Evolutionary conservation across 2,329 filamentous ascomycete species (phyloP), one percentile per base, ranked within the genome.

Genomic region (Trichoderma harzianum): DNA sequence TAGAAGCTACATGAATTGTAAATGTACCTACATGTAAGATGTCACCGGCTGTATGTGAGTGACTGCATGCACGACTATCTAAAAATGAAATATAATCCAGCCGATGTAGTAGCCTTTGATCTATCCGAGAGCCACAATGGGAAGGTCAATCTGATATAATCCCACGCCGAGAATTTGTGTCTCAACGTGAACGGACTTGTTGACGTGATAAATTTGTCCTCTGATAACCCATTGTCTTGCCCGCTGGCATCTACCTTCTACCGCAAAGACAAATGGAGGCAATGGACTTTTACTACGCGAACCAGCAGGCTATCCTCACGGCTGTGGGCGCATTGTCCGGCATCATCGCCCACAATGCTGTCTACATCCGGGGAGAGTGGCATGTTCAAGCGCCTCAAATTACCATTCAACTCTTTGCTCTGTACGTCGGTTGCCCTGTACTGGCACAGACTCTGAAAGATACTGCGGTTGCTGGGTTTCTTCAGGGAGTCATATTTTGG

Each of bases 311-410:
- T 16, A 26, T 64, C 18, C 61, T 64, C 16, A 16, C 30, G 21
- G 21, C 24, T 8, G 65, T 39, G 28, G 68, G 68, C 24, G 8
- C 51, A 47, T 53, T 63, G 18, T 70, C 58, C 7, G 68, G 58
- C 26, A n/a, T 70, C 60, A 24, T 64, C 5, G 53, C 53, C 32
- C 68, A 70, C 58, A 34, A 24, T 21, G n/a, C 57, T n/a, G 7
- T 77, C 21, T 77, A 77, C 70, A 75, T 78, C 58, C 71, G 68
- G 32, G 74, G 76, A 14, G 77, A 78, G 70, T 77, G 76, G 76
- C 77, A 78, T 68, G 36, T 76, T 2, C 74, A 75, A n/a, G 76
- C 73, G 1, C 74, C 76, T 30, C 58, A 72, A 7, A 75, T 77
- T 63, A 77, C 36, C 61, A 73, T 53, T 24, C 47, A 53, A 14